Conservation (phyloP, 2,329 filamentous ascomycete species). For the Drechslera avenae region DNA sequence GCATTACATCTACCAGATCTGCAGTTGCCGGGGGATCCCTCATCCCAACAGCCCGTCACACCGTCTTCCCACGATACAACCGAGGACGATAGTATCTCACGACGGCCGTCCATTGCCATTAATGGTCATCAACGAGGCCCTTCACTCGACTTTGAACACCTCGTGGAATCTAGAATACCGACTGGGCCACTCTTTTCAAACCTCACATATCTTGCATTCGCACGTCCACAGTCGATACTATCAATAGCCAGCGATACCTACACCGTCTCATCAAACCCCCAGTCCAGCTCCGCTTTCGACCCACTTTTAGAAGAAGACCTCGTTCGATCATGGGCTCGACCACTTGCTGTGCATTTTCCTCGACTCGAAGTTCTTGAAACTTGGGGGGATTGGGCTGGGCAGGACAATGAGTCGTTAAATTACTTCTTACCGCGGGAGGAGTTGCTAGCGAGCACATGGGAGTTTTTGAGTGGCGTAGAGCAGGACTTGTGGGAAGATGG, state of each 20-base stretch:
- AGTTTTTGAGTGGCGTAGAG: conserved; percentile 42
- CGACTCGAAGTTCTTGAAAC: conserved; percentile 40
- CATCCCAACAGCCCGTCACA: background rate
- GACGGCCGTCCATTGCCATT: conserved; percentile 8
- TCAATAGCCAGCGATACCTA: conserved; percentile 24
- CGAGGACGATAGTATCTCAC: background rate
- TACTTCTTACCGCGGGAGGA: conserved; percentile 42
- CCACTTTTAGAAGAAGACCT: conserved; percentile 33
- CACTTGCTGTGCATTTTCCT: conserved; percentile 36
- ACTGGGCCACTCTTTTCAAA: conserved; percentile 29
- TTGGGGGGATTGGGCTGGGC: conserved; percentile 40
- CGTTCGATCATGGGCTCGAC: conserved; percentile 35
- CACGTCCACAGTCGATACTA: conserved; percentile 36
- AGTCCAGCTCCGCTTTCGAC: conserved; percentile 15
- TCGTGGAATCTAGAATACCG: background rate
- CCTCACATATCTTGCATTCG: conserved; percentile 35
- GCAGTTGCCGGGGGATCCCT: background rate
- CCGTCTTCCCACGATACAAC: background rate
- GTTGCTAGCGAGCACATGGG: conserved; percentile 39
- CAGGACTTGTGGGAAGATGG: conserved; percentile 42
- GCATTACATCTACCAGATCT: conserved; percentile 28
- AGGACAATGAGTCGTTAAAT: conserved; percentile 36
- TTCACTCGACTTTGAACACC: background rate
- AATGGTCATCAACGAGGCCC: background rate
- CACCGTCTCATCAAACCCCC: conserved; percentile 19